phyloP scores from a whole-genome alignment of 2,329 filamentous ascomycete genomes.

The Cladophialophora chaetospira region DNA sequence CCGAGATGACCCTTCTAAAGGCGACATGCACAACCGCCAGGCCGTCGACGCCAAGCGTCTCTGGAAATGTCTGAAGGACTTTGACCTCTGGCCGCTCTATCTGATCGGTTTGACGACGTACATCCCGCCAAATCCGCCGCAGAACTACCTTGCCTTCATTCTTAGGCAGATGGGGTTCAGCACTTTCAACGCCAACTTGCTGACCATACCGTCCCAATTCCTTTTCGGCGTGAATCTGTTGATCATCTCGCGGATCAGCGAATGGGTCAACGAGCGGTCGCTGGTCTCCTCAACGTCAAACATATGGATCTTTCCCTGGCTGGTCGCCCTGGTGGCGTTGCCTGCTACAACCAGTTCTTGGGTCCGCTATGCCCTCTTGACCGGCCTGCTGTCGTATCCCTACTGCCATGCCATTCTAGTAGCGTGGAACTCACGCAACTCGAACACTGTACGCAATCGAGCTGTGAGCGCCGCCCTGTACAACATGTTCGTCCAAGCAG shows the following conservation, averaged over 20 bases:
- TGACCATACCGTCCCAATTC: slow-evolving; percentile 56
- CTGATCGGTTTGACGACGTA: slow-evolving; percentile 56
- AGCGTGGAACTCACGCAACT: slow-evolving; percentile 43
- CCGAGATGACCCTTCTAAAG: slow-evolving; percentile 63
- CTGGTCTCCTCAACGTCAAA: slow-evolving; percentile 56
- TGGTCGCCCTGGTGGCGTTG: slow-evolving; percentile 53
- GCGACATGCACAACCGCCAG: slow-evolving; percentile 64
- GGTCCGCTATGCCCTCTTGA: slow-evolving; percentile 54
- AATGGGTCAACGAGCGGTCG: slow-evolving; percentile 55
- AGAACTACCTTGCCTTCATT: slow-evolving; percentile 61
- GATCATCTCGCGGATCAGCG: slow-evolving; percentile 51
- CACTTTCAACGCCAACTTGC: slow-evolving; percentile 63
- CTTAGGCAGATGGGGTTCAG: slow-evolving; percentile 60
- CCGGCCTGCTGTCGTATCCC: slow-evolving; percentile 55
- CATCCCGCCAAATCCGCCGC: slow-evolving; percentile 54
- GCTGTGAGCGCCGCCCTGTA: slow-evolving; percentile 43
- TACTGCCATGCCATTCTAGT: slow-evolving; percentile 58
- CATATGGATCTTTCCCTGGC: slow-evolving; percentile 56
- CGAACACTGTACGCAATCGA: slow-evolving; percentile 43
- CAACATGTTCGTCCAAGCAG: slow-evolving; percentile 44
- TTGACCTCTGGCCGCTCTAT: slow-evolving; percentile 62
- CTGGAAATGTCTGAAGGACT: slow-evolving; percentile 59
- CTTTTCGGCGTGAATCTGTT: slow-evolving; percentile 42
- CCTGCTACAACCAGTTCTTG: slow-evolving; percentile 50
- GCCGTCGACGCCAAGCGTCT: slow-evolving; percentile 50